These are phyloP conservation scores for Moniliophthora roreri DNA, from an alignment of 1,284 basidiomycete genomes.

Conservation along the genomic window DNA sequence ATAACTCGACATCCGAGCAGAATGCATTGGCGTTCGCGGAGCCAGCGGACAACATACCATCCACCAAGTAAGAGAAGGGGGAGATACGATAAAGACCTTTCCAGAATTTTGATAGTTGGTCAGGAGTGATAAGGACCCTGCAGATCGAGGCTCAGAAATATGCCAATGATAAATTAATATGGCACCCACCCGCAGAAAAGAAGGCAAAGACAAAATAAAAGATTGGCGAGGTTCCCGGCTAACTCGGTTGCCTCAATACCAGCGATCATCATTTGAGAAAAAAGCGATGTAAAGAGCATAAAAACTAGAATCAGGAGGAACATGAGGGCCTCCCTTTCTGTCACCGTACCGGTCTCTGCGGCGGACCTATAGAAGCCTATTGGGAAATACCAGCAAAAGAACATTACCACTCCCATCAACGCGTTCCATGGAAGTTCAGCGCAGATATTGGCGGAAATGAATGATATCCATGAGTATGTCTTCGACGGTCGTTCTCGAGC, in stretches of 20 bases:
- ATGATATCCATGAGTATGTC: conserved; percentile 83
- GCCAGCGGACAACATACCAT: no score
- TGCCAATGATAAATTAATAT: conserved; percentile 1
- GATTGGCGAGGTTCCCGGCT: conserved; percentile 26
- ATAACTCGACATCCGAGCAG: no score
- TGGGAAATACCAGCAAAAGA: conserved; percentile 73
- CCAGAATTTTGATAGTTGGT: conserved; percentile 67
- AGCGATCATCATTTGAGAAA: conserved; percentile 19
- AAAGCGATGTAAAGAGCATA: conserved; percentile 14
- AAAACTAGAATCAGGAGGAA: conserved; percentile 10
- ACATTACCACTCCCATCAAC: conserved; percentile 55
- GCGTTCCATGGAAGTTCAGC: conserved; percentile 72
- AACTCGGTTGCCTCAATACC: conserved; percentile 40
- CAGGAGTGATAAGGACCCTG: conserved; percentile 56
- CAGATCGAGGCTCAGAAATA: conserved; percentile 10
- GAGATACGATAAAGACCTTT: conserved; percentile 59
- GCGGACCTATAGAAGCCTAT: conserved; percentile 52
- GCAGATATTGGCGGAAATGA: conserved; percentile 62
- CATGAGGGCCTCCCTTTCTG: conserved; percentile 33
- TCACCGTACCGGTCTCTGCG: conserved; percentile 15
- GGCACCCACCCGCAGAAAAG: conserved; percentile 45
- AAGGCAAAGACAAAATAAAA: conserved; percentile 29
- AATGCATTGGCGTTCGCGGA: no score
- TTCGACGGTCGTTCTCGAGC: conserved; percentile 70
- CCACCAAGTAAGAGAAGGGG: conserved; percentile 22